These are phyloP conservation scores for Dryas octopetala DNA, from an alignment of 306 rosid genomes.

Conservation along the genomic window DNA sequence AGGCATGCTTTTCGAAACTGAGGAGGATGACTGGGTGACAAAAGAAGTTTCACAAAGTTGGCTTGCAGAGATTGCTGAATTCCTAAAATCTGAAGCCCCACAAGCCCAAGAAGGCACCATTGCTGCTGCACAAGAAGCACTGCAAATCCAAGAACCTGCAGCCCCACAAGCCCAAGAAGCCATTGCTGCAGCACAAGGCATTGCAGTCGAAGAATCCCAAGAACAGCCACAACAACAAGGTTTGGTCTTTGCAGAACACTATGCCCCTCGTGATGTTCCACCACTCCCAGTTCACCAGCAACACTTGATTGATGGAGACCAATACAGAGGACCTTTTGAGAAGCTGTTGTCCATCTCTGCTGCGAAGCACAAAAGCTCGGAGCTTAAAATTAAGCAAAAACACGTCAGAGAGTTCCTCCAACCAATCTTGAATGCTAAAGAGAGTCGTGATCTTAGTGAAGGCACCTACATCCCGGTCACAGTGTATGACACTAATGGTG, in stretches of 20 bases:
- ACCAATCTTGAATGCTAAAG: neutral
- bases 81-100: too few relatives aligned
- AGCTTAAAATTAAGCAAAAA: too few relatives aligned
- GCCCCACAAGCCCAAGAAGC: neutral
- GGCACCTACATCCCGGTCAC: neutral
- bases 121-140: too few relatives aligned
- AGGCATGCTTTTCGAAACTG: too few relatives aligned
- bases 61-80: too few relatives aligned
- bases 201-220: neutral
- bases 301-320: neutral
- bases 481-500: neutral
- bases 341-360: neutral
- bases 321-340: neutral
- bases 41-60: too few relatives aligned
- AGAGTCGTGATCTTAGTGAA: neutral
- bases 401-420: neutral
- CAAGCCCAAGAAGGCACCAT: too few relatives aligned
- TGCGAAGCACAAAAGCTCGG: too few relatives aligned
- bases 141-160: neutral
- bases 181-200: too few relatives aligned
- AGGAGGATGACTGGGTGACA: too few relatives aligned
- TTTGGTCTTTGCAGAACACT: neutral
- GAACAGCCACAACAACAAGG: neutral
- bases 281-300: neutral
- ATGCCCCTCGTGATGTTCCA: neutral